Conservation (phyloP, 139 green algal species). For the Desmodesmus armatus region DNA sequence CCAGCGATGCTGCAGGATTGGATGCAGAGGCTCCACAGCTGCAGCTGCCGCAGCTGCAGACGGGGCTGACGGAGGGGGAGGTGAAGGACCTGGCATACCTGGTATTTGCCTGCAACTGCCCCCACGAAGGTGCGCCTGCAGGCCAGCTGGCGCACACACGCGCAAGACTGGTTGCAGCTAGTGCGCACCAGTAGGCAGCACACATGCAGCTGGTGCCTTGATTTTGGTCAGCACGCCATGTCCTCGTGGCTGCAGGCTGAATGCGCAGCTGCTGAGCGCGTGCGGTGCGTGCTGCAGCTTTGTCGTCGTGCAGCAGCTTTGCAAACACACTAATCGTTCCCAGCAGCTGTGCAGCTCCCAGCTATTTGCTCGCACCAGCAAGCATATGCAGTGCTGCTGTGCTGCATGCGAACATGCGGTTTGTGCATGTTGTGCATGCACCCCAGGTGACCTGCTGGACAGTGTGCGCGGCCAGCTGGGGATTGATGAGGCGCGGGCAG, state of each 20-base stretch:
- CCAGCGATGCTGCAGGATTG: neutral
- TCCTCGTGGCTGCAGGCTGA: no score
- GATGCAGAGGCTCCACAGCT: constrained; percentile 30
- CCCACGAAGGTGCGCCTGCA: no score
- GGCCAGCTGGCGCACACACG: no score
- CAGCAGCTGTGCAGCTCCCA: no score
- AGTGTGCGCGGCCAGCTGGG: constrained; percentile 45
- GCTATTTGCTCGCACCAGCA: neutral
- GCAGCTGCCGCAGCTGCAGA: constrained; percentile 33
- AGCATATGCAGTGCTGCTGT: neutral
- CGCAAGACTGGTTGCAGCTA: no score
- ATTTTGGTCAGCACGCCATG: no score
- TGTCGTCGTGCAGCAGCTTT: neutral
- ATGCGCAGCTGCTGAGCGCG: no score
- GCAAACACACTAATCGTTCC: no score
- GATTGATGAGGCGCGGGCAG: constrained; percentile 28
- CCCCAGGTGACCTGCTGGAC: constrained; percentile 6
- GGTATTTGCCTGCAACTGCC: constrained; percentile 40
- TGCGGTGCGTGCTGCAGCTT: no score
- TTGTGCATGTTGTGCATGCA: neutral
- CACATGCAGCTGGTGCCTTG: no score
- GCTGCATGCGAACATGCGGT: neutral
- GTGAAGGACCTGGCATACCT: constrained; percentile 42
- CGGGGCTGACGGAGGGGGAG: constrained; percentile 32
- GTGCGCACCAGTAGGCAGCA: no score